Evolutionary conservation across 2,329 filamentous ascomycete species (phyloP).

Genomic region (Aureobasidium zeae): DNA sequence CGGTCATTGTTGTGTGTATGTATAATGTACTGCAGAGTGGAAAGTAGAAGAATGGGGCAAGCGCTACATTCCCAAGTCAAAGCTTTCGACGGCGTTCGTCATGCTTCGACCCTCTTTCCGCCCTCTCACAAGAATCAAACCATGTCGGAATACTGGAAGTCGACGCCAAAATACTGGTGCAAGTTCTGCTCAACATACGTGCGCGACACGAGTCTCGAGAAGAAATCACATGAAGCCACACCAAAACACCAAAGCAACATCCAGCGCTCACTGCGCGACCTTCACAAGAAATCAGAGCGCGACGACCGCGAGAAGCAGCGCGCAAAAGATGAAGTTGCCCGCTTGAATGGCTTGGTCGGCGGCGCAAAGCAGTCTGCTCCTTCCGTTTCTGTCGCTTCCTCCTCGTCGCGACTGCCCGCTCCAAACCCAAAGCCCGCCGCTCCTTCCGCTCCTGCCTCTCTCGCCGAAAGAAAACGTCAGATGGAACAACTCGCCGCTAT

Average conservation of each 20-base stretch:
- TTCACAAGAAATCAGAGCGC: constrained; percentile 76
- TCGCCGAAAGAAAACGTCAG: constrained; percentile 69
- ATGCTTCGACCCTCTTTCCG: not conserved
- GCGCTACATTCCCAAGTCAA: not conserved
- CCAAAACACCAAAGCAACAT: constrained; percentile 49
- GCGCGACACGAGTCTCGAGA: constrained; percentile 84
- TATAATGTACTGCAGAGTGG: too few species aligned
- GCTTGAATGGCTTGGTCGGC: constrained; percentile 68
- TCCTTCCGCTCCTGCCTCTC: constrained; percentile 35
- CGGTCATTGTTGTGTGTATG: constrained; percentile 1
- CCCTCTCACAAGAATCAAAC: not conserved
- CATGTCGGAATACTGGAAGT: constrained; percentile 99
- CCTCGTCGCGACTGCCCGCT: constrained; percentile 28
- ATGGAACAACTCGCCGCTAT: constrained; percentile 79
- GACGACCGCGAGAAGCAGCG: constrained; percentile 72
- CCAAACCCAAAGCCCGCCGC: constrained; percentile 24
- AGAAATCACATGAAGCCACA: constrained; percentile 39
- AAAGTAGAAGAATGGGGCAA: too few species aligned
- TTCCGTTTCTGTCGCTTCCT: constrained; percentile 23
- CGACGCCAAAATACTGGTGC: constrained; percentile 95
- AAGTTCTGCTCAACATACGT: constrained; percentile 90
- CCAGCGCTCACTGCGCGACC: constrained; percentile 79
- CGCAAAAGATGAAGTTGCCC: constrained; percentile 74
- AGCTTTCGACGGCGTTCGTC: constrained; percentile 7
- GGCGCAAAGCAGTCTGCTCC: constrained; percentile 30